These are phyloP conservation scores for Abelmoschus esculentus DNA, from an alignment of 345 rosid genomes.

Conservation along the genomic window DNA sequence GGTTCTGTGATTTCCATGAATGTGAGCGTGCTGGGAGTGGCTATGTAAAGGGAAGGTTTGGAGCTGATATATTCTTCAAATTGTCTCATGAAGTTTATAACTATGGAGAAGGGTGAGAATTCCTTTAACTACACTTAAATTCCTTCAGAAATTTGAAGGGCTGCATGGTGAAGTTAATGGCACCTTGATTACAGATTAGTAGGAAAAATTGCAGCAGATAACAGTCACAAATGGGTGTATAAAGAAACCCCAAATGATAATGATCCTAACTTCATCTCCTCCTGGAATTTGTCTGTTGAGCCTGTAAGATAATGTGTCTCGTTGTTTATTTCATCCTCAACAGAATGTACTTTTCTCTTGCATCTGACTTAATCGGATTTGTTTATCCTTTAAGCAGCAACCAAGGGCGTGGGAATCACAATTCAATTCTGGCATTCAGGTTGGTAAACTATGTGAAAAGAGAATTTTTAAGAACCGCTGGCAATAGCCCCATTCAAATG, in stretches of 20 bases:
- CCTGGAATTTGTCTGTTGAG: slow-evolving; percentile 48
- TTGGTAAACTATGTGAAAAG: slow-evolving; percentile 5
- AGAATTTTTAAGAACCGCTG: neutral
- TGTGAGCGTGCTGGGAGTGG: slow-evolving; percentile 45
- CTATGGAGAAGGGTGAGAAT: slow-evolving; percentile 66
- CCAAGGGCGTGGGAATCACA: slow-evolving; percentile 70
- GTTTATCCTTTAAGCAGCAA: slow-evolving; percentile 29
- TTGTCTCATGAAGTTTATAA: slow-evolving; percentile 76
- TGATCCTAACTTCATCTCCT: slow-evolving; percentile 37
- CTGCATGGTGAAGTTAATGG: neutral
- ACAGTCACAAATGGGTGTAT: slow-evolving; percentile 65
- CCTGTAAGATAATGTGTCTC: slow-evolving; percentile 38
- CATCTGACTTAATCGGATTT: neutral
- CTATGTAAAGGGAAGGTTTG: slow-evolving; percentile 41
- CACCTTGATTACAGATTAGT: slow-evolving; percentile 39
- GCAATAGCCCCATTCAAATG: neutral
- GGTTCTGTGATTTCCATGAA: slow-evolving; percentile 58
- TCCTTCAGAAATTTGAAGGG: neutral
- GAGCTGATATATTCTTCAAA: slow-evolving; percentile 66
- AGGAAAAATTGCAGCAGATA: slow-evolving; percentile 73
- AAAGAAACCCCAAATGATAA: slow-evolving; percentile 36
- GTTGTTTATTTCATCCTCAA: neutral
- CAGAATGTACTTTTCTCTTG: slow-evolving; percentile 1
- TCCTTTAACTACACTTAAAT: neutral
- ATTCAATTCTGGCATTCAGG: slow-evolving; percentile 71